Base-by-base conservation (phyloP, 257 asterid genomes). In the Salvia rosmarinus region DNA sequence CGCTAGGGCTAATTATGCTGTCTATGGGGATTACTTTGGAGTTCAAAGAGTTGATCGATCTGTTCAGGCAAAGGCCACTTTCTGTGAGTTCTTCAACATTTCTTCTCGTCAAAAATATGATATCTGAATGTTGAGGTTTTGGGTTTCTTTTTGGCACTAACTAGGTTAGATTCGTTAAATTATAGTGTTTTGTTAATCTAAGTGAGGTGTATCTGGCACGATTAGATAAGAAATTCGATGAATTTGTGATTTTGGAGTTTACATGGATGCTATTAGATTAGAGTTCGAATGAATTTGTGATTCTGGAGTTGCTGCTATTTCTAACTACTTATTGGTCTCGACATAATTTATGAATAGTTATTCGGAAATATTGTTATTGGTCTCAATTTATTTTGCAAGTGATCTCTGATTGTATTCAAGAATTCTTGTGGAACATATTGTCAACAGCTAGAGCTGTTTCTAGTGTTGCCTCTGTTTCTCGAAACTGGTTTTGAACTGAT, bases 21-120 rank as follows among this genome's bases (percentile, higher is more conserved):
- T 86, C 87, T 8, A 92, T 92, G 98, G 98, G 98, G 58, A 79
- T 92, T 50, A 92, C 96, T 13, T 75, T 92, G 88, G 96, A 92
- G 85, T 78, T 92, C 67, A 85, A 85, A 61, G 96, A 92, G 62
- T 81, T 92, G 91, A 59, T 84, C 78, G 68, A 77, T 64, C 76
- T 91, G 65, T 84, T 91, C 82, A 67, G 80, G 83, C 87, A 82
- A 64, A 75, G 87, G 61, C 87, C 87, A 17, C 25, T 85, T 40
- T 78, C 96, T 70, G 96, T 90, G 81, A 92, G 98, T 79, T 62
- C 34, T 8, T 14, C 19, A 0, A 17, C 0, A 11, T 23, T 19
- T 23, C 47, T 4, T 39, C 13, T 56, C 52, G 12, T 34, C 40
- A 30, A 4, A 17, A 25, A 9, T 47, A 0, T 17, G 13, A 43